phyloP scores from a whole-genome alignment of 208 protist species.

The Trypanosoma lewisi region DNA sequence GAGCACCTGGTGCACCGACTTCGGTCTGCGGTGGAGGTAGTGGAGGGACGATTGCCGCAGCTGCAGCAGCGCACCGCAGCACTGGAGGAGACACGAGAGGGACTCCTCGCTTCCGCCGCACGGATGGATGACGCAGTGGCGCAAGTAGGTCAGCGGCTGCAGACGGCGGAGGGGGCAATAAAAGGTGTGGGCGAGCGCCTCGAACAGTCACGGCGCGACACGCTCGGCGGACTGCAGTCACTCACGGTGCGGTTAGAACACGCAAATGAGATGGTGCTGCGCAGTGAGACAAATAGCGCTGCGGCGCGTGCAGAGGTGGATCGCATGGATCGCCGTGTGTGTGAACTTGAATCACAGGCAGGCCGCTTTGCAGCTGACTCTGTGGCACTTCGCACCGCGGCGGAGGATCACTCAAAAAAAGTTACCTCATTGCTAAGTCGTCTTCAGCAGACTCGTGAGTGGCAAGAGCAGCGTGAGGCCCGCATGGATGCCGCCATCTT shows the following conservation, averaged over 20 bases:
- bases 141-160: slow-evolving; percentile 43
- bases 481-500: slow-evolving; percentile 4
- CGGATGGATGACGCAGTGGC: slow-evolving; percentile 12
- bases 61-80: slow-evolving; percentile 30
- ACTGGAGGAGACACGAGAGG: slow-evolving; percentile 25
- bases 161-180: slow-evolving; percentile 20
- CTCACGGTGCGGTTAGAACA: slow-evolving; percentile 45
- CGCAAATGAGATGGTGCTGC: slow-evolving; percentile 39
- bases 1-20: slow-evolving; percentile 34
- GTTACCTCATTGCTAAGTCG: slow-evolving; percentile 27
- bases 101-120: slow-evolving; percentile 5
- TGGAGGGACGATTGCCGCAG: slow-evolving; percentile 17
- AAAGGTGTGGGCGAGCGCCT: slow-evolving; percentile 30
- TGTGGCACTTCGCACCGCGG: slow-evolving; percentile 15
- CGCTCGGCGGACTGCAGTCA: slow-evolving; percentile 34
- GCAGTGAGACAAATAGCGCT: slow-evolving; percentile 52
- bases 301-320: slow-evolving; percentile 56
- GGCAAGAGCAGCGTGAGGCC: slow-evolving; percentile 33
- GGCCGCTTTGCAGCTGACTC: slow-evolving; percentile 26
- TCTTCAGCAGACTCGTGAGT: slow-evolving; percentile 37
- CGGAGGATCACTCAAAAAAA: slow-evolving; percentile 40
- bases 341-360: slow-evolving; percentile 31
- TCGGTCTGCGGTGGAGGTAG: slow-evolving; percentile 11
- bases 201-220: slow-evolving; percentile 29
- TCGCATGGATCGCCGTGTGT: slow-evolving; percentile 59